A percentile compares a stretch with the other conserved stretches of the same genome.
phyloP scores from a whole-genome alignment of 441 rosid species.

The Capsella rubella region DNA sequence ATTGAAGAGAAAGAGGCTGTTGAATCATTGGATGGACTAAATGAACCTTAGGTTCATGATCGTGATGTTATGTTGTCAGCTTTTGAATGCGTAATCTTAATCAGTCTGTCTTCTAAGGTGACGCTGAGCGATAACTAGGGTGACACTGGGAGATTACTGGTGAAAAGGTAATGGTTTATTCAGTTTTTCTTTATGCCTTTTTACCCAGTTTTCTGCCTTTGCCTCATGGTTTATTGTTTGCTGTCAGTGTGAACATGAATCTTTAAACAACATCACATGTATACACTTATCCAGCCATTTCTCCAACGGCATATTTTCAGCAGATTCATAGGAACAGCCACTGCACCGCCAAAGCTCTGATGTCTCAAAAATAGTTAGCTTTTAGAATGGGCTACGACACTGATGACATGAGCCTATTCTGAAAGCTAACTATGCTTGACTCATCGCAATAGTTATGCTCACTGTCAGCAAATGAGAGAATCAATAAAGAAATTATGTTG shows the following conservation, averaged over 20 bases:
- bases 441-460: constrained; percentile 9
- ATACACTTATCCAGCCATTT: constrained; percentile 16
- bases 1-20: constrained; percentile 14
- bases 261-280: not conserved
- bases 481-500: not conserved
- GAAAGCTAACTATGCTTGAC: constrained; percentile 12
- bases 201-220: constrained; percentile 9
- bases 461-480: constrained; percentile 4
- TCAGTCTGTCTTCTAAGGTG: constrained; percentile 18
- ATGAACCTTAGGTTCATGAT: constrained; percentile 4
- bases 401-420: not conserved
- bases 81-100: constrained; percentile 4
- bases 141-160: constrained; percentile 7
- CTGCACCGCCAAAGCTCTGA: constrained; percentile 17
- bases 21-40: not conserved
- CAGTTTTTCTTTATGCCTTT: constrained; percentile 5
- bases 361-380: constrained; percentile 16
- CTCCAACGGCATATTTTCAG: constrained; percentile 10
- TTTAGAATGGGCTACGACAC: constrained; percentile 15
- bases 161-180: constrained; percentile 30
- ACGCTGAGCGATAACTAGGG: not conserved
- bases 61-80: constrained; percentile 5
- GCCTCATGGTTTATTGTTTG: constrained; percentile 11
- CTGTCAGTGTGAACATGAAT: constrained; percentile 11
- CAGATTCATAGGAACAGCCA: not conserved